Conservation (phyloP, 768 basidiomycete genomes). For the Glaciozyma antarctica region DNA sequence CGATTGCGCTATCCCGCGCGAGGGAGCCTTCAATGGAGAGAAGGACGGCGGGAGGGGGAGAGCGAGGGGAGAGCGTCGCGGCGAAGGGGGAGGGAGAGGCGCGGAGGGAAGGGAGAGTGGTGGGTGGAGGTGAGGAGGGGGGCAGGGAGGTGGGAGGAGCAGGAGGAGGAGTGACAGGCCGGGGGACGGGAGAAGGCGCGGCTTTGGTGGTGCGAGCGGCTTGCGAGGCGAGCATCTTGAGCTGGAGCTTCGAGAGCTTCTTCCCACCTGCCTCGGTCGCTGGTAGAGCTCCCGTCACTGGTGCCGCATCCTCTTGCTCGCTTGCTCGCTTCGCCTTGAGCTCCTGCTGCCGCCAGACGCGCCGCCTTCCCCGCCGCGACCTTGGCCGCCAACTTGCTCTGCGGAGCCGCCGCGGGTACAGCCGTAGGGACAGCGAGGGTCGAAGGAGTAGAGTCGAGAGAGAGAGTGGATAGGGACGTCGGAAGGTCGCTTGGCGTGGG, state of each 20-base stretch:
- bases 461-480: background rate
- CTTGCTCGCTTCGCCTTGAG: background rate
- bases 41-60: background rate
- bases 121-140: background rate
- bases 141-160: conserved; percentile 1
- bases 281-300: conserved; percentile 38
- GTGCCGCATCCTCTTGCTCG: background rate
- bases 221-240: conserved; percentile 10
- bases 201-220: background rate
- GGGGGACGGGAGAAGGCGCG: conserved; percentile 2
- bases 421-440: background rate
- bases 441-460: conserved; percentile 5
- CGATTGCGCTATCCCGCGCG: conserved; percentile 44
- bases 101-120: conserved; percentile 1
- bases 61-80: conserved; percentile 26
- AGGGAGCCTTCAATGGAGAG: conserved; percentile 35
- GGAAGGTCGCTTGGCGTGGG: background rate
- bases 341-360: conserved; percentile 24
- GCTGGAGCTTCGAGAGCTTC: conserved; percentile 35
- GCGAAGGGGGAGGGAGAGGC: background rate
- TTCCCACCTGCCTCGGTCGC: conserved; percentile 3
- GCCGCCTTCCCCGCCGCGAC: conserved; percentile 23
- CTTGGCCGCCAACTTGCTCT: conserved; percentile 28
- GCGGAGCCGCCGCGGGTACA: background rate
- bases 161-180: conserved; percentile 4